These are phyloP conservation scores for Hypoxylon fragiforme DNA, from an alignment of 495 filamentous ascomycete genomes.

Conservation along the genomic window DNA sequence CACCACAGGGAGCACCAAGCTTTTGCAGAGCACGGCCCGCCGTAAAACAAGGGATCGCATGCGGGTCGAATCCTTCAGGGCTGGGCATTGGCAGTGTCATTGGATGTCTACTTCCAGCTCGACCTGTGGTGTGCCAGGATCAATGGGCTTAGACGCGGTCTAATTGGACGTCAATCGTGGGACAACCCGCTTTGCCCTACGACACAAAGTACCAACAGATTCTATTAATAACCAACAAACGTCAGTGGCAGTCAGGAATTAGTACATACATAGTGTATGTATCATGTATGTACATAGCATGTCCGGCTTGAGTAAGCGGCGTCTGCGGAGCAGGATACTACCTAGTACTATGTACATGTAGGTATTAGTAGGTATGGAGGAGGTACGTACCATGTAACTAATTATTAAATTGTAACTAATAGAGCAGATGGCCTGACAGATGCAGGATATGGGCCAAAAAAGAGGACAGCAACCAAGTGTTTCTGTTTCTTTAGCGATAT, in stretches of 20 bases:
- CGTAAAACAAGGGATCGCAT: slow-evolving; percentile 18
- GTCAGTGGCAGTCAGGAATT: slow-evolving; percentile 25
- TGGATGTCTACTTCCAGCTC: slow-evolving; percentile 25
- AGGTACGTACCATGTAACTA: no score
- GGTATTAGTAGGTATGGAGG: no score
- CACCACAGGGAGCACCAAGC: slow-evolving; percentile 16
- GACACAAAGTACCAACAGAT: slow-evolving; percentile 6
- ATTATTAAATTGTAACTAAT: not conserved
- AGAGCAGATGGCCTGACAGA: slow-evolving; percentile 8
- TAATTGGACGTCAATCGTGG: slow-evolving; percentile 16
- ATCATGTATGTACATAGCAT: no score
- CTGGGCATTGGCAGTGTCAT: slow-evolving; percentile 5
- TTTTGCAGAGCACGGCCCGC: slow-evolving; percentile 32
- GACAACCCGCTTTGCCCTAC: slow-evolving; percentile 3
- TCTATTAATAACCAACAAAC: slow-evolving; percentile 34
- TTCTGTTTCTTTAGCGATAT: not conserved
- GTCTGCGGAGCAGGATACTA: not conserved
- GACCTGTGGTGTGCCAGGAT: slow-evolving; percentile 22
- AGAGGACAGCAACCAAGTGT: no score
- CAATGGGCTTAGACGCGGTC: slow-evolving; percentile 24
- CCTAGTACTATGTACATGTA: no score
- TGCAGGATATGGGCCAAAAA: slow-evolving; percentile 7
- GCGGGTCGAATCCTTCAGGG: slow-evolving; percentile 28
- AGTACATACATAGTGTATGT: slow-evolving; percentile 23
- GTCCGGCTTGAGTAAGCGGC: slow-evolving; percentile 17